phyloP scores from a whole-genome alignment of 2,329 filamentous ascomycete genomes.

The Triangularia verruculosa region DNA sequence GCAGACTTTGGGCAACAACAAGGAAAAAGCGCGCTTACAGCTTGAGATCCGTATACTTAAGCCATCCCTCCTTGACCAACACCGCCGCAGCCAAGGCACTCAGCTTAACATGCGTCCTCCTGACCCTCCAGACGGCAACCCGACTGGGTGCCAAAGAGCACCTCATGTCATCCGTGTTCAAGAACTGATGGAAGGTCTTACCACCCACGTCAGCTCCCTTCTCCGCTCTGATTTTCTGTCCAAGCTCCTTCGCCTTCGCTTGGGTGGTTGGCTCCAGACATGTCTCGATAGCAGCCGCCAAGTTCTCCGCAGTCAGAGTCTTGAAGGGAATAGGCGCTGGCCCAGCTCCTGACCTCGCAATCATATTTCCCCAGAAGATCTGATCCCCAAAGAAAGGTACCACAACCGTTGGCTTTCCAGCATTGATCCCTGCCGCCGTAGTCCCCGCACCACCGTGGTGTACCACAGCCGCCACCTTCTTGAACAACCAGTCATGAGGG shows the following conservation, averaged over 20 bases:
- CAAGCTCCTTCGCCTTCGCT: constrained; percentile 55
- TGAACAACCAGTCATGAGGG: constrained; percentile 87
- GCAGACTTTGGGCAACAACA: background rate
- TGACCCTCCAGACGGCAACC: constrained; percentile 72
- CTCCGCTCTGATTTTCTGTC: constrained; percentile 64
- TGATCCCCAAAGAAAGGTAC: constrained; percentile 88
- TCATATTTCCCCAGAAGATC: constrained; percentile 79
- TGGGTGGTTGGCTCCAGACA: constrained; percentile 60
- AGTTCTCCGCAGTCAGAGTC: constrained; percentile 60
- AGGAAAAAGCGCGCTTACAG: constrained; percentile 49
- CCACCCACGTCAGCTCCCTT: constrained; percentile 56
- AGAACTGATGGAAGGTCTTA: constrained; percentile 67
- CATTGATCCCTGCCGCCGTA: constrained; percentile 79
- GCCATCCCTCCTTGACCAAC: constrained; percentile 59
- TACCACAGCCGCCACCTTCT: constrained; percentile 75
- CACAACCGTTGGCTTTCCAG: constrained; percentile 75
- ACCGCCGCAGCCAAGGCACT: constrained; percentile 71
- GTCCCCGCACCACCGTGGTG: constrained; percentile 89
- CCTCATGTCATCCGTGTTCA: constrained; percentile 63
- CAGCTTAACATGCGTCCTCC: constrained; percentile 62
- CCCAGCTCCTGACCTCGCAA: constrained; percentile 68
- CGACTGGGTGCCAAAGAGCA: constrained; percentile 67
- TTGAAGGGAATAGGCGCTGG: constrained; percentile 68
- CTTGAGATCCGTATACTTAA: constrained; percentile 70
- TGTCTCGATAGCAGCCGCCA: constrained; percentile 61